These are phyloP conservation scores for Brassica cretica DNA, from an alignment of 345 rosid genomes.

Conservation along the genomic window DNA sequence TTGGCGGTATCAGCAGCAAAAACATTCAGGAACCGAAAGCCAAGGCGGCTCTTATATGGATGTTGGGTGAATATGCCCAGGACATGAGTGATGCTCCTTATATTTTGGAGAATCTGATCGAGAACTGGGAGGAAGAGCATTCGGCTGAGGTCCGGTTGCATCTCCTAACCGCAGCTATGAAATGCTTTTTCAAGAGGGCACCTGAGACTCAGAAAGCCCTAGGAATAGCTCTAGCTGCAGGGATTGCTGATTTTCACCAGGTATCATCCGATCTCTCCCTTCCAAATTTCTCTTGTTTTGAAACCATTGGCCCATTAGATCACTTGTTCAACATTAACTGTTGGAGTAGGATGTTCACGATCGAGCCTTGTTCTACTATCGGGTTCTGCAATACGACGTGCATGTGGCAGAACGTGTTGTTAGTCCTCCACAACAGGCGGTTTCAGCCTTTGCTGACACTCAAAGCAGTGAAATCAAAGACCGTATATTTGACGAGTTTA, in stretches of 20 bases:
- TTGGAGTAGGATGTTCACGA: conserved; percentile 94
- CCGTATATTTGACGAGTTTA: conserved; percentile 94
- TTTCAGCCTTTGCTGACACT: conserved; percentile 95
- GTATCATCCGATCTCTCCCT: conserved; percentile 38
- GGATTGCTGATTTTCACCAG: conserved; percentile 89
- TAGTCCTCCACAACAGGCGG: conserved; percentile 98
- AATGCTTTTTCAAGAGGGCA: conserved; percentile 94
- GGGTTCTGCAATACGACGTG: conserved; percentile 76
- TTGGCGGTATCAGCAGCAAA: conserved; percentile 92
- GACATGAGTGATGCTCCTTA: conserved; percentile 99
- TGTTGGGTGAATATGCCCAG: conserved; percentile 98
- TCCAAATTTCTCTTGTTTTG: conserved; percentile 6
- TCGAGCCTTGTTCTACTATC: conserved; percentile 94
- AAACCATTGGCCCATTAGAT: conserved; percentile 11
- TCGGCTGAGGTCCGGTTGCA: conserved; percentile 87
- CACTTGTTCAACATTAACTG: conserved; percentile 13
- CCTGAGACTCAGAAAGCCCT: conserved; percentile 94
- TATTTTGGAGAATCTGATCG: conserved; percentile 76
- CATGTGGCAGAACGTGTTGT: conserved; percentile 79
- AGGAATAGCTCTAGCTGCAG: conserved; percentile 85
- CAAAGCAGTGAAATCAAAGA: conserved; percentile 96
- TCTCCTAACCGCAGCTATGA: conserved; percentile 93
- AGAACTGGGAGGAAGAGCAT: conserved; percentile 95
- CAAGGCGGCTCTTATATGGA: conserved; percentile 98
- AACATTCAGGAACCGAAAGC: conserved; percentile 96